Conservation (phyloP, 2,329 filamentous ascomycete species). For the Calonectria fujianensis region DNA sequence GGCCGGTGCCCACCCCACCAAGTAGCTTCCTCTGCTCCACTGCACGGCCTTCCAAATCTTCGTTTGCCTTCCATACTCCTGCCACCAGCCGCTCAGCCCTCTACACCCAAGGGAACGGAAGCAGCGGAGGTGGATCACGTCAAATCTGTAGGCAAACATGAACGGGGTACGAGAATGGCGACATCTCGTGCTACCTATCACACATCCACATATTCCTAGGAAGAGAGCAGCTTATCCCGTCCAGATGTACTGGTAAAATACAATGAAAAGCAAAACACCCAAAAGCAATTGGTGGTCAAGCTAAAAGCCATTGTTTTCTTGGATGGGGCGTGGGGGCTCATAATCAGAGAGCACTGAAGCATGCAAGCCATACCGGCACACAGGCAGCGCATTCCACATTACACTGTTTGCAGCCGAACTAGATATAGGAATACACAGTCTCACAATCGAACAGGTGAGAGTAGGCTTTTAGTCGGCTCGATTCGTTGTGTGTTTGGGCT, state of each 20-base stretch:
- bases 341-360: not conserved
- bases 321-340: not conserved
- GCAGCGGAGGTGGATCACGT: constrained; percentile 26
- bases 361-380: constrained; percentile 9
- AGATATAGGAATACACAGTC: constrained; percentile 8
- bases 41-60: constrained; percentile 22
- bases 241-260: not conserved
- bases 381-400: constrained; percentile 1
- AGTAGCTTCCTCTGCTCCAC: constrained; percentile 5
- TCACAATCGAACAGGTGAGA: not conserved
- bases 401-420: constrained; percentile 3
- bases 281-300: constrained; percentile 2
- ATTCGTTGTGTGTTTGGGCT: not conserved
- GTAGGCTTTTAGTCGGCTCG: constrained; percentile 1
- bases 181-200: not conserved
- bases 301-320: not conserved
- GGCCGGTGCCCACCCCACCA: constrained; percentile 8
- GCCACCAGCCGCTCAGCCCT: constrained; percentile 2
- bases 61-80: constrained; percentile 2
- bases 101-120: constrained; percentile 21
- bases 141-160: constrained; percentile 28
- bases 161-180: constrained; percentile 20
- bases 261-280: not conserved
- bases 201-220: not conserved
- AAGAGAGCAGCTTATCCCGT: not conserved